Evolutionary conservation across 495 filamentous ascomycete species (phyloP).

Genomic region (Glutinoglossum americanum): DNA sequence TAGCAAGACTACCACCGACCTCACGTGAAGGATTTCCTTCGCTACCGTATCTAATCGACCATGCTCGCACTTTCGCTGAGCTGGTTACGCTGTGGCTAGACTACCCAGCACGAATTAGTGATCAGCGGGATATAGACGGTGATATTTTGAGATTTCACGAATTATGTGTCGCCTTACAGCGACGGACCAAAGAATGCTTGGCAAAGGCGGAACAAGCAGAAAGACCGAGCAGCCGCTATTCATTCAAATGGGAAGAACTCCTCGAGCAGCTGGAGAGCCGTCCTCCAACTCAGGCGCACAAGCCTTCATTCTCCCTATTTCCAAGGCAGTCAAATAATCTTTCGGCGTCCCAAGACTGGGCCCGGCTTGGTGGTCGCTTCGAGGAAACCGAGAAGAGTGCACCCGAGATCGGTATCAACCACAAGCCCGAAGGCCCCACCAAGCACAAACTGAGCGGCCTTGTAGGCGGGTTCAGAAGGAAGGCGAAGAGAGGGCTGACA

Average conservation of each 20-base stretch:
- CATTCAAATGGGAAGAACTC: slow-evolving; percentile 2
- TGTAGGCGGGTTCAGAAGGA: not conserved
- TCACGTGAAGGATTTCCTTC: slow-evolving; percentile 87
- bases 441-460: not conserved
- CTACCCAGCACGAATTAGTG: slow-evolving; percentile 23
- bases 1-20: slow-evolving; percentile 57
- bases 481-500: not conserved
- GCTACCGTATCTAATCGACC: slow-evolving; percentile 84
- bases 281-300: not conserved
- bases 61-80: slow-evolving; percentile 70
- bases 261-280: not conserved
- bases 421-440: not conserved
- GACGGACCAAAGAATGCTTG: slow-evolving; percentile 52
- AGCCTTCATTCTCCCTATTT: not conserved
- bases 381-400: not conserved
- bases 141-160: slow-evolving; percentile 53
- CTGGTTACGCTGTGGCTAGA: slow-evolving; percentile 79
- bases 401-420: not conserved
- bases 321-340: not conserved
- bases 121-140: slow-evolving; percentile 21
- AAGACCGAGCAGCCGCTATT: not conserved
- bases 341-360: not conserved
- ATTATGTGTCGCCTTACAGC: slow-evolving; percentile 46
- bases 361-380: not conserved
- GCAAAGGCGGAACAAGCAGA: slow-evolving; percentile 33